Percentiles rank a stretch among this genome's conserved stretches.
These are phyloP conservation scores for Immersiporthe knoxdaviesiana DNA, from an alignment of 2,329 filamentous ascomycete species.

Conservation along the genomic window DNA sequence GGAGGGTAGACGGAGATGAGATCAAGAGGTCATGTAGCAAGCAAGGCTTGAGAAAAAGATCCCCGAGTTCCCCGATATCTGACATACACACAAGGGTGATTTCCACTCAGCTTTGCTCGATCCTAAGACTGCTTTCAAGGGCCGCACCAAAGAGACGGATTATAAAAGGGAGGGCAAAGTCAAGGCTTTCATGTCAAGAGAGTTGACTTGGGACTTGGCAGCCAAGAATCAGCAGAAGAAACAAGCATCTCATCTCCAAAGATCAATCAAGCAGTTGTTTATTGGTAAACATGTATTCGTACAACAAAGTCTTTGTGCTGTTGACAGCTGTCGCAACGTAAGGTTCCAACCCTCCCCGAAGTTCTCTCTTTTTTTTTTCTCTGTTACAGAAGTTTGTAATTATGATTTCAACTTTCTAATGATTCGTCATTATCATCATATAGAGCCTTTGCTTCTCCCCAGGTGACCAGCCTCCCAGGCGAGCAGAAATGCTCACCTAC, in stretches of 20 bases:
- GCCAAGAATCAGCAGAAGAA: not conserved
- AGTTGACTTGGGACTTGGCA: not conserved
- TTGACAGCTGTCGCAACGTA: not conserved
- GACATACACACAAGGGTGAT: not conserved
- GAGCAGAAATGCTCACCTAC: constrained; percentile 9
- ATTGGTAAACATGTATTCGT: not conserved
- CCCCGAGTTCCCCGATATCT: not conserved
- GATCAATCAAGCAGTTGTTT: not conserved
- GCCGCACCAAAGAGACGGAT: not conserved
- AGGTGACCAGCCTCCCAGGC: not conserved
- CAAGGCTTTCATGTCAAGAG: not conserved
- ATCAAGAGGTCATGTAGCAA: not conserved
- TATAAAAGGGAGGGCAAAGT: not conserved
- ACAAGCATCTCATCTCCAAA: not conserved
- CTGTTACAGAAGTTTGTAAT: not conserved
- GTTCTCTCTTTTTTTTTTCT: not conserved
- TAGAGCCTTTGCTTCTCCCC: not conserved
- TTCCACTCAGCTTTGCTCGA: not conserved
- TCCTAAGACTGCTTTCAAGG: not conserved
- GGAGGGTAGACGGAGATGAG: not conserved
- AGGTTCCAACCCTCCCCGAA: not conserved
- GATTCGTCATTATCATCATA: no score
- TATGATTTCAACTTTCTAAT: not conserved
- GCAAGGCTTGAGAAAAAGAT: not conserved
- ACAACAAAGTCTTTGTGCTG: constrained; percentile 1